Percentiles rank a stretch among this genome's conserved stretches.
Conservation (phyloP, 305 asterid genomes). For the Fraxinus dipetala region DNA sequence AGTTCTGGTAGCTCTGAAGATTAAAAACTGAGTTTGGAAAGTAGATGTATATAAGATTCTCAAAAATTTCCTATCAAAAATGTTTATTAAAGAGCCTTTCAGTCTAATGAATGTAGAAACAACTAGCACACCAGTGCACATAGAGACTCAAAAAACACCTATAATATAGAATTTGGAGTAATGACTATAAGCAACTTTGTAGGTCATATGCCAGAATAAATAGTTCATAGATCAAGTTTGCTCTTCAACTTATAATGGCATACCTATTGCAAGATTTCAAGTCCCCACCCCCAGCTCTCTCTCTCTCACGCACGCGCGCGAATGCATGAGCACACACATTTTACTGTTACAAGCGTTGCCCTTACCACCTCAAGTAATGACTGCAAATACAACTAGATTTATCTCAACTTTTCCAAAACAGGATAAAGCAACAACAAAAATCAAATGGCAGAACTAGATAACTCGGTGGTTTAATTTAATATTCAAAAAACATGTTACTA, state of each 20-base stretch:
- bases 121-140: neutral
- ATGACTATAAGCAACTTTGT: neutral
- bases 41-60: neutral
- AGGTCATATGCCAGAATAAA: neutral
- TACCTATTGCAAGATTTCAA: neutral
- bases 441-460: neutral
- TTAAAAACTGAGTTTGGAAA: neutral
- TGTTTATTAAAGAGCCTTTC: neutral
- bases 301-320: neutral
- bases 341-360: neutral
- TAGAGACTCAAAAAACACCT: neutral
- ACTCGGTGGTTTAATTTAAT: neutral
- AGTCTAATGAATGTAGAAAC: neutral
- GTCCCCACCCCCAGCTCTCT: neutral
- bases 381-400: neutral
- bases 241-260: neutral
- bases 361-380: neutral
- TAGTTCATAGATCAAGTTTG: neutral
- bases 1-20: neutral
- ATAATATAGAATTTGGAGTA: neutral
- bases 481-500: neutral
- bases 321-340: neutral
- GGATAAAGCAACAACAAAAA: neutral
- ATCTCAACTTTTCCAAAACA: neutral
- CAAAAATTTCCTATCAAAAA: neutral